phyloP scores from a whole-genome alignment of 768 basidiomycete species.

The Auriscalpium orientale region DNA sequence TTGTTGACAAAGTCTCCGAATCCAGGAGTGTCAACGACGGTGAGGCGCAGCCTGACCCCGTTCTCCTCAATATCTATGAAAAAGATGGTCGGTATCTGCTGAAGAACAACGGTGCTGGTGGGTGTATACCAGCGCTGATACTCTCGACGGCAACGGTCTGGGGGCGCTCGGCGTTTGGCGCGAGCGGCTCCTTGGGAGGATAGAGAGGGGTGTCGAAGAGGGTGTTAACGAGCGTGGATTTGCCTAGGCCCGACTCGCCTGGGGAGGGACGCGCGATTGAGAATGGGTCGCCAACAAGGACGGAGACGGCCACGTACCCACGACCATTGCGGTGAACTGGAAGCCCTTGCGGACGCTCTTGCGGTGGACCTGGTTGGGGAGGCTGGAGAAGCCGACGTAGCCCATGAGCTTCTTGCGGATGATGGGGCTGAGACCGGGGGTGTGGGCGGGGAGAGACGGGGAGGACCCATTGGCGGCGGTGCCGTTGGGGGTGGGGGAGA shows the following conservation, averaged over 20 bases:
- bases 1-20: constrained; percentile 99
- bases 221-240: constrained; percentile 98
- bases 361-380: constrained; percentile 99
- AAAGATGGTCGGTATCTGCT: constrained; percentile 11
- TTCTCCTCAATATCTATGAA: constrained; percentile 93
- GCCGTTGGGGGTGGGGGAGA: constrained; percentile 46
- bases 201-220: constrained; percentile 97
- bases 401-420: constrained; percentile 91
- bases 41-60: constrained; percentile 90
- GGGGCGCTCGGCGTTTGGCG: constrained; percentile 79
- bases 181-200: constrained; percentile 75
- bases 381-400: constrained; percentile 94
- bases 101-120: neutral
- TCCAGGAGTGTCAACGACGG: constrained; percentile 98
- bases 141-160: constrained; percentile 98
- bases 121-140: constrained; percentile 84
- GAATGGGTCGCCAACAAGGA: constrained; percentile 10
- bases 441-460: constrained; percentile 40
- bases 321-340: constrained; percentile 98
- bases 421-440: constrained; percentile 28
- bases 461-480: constrained; percentile 55
- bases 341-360: constrained; percentile 98
- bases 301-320: constrained; percentile 59
- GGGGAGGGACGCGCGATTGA: constrained; percentile 6
- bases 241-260: constrained; percentile 98